Base-by-base conservation (phyloP, 2,329 filamentous ascomycete species). In the Pseudogymnoascus sp. region DNA sequence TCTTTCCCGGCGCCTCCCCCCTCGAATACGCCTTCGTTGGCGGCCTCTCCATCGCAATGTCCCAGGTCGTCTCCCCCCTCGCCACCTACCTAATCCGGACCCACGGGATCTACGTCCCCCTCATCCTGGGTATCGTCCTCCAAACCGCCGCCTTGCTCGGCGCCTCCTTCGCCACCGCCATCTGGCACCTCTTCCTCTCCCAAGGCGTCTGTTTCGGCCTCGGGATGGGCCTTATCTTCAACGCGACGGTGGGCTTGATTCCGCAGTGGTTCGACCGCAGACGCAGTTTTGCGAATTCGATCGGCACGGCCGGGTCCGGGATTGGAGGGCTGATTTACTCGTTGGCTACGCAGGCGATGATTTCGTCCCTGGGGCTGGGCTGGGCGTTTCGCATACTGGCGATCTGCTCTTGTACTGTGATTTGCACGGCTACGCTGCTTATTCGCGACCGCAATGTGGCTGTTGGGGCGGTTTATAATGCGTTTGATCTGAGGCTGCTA, bases 11-110 rank as follows among this genome's bases (percentile, higher is more conserved):
- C 2, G 79, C 82, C 1, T 78, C 78, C 0, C 73, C 74, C 2
- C 78, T 91, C 2, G 78, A 84, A 3, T 91, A 86, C 70, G 88
- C 88, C 38, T 90, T 91, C 70, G 79, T 91, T 18, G 89, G 88
- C 32, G 85, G 84, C 0, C 75, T 89, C 0, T 85, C 82, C 35
- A 81, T 88, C 43, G 83, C 82, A 0, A 79, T 73, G 73, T 86
- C 86, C 1, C 77, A 91, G 64, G 71, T 89, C 5, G 74, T 88
- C 28, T 88, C 87, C 0, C 88, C 81, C 0, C 16, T 81, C 1
- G 76, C 81, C 1, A 81, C 80, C 0, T 72, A 88, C 0, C 37
- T 89, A 1, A 84, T 84, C 1, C 79, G 84, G 1, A 70, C 75
- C 6, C 81, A 79, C 61, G 87, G 87, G 7, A 90, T 86, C 0